A percentile compares a stretch with the other conserved stretches of the same genome.
phyloP scores from a whole-genome alignment of 1,284 basidiomycete species.

The Mycena sp. region DNA sequence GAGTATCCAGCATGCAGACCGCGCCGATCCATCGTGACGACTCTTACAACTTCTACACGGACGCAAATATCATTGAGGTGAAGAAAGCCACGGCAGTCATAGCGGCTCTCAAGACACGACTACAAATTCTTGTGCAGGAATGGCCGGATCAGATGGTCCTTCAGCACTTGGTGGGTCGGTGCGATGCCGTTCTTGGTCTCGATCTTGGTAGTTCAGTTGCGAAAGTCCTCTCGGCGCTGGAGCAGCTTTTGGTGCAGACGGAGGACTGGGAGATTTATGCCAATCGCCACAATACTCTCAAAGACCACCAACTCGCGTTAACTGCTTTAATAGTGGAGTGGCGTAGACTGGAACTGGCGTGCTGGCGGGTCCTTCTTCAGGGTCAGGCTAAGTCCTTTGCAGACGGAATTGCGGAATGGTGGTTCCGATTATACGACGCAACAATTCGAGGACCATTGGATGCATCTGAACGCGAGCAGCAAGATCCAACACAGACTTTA shows the following conservation, averaged over 20 bases:
- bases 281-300: conserved; percentile 87
- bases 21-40: conserved; percentile 25
- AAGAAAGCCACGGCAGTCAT: conserved; percentile 69
- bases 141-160: conserved; percentile 99
- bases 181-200: conserved; percentile 74
- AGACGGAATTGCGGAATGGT: conserved; percentile 82
- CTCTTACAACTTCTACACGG: conserved; percentile 83
- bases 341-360: conserved; percentile 89
- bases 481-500: conserved; percentile 46
- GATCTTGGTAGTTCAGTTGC: conserved; percentile 82
- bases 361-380: conserved; percentile 88
- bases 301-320: conserved; percentile 71
- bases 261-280: conserved; percentile 99
- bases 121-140: conserved; percentile 72
- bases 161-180: conserved; percentile 84
- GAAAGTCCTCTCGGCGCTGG: conserved; percentile 84
- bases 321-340: conserved; percentile 87
- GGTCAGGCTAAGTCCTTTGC: conserved; percentile 73
- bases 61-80: conserved; percentile 77
- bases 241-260: conserved; percentile 87
- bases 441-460: conserved; percentile 73
- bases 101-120: conserved; percentile 58
- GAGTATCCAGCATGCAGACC: conserved; percentile 43
- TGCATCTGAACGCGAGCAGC: conserved; percentile 49
- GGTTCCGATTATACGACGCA: conserved; percentile 92